A percentile compares a stretch with the other conserved stretches of the same genome.
phyloP scores from a whole-genome alignment of 2,329 filamentous ascomycete species.

The Talaromyces sp. region DNA sequence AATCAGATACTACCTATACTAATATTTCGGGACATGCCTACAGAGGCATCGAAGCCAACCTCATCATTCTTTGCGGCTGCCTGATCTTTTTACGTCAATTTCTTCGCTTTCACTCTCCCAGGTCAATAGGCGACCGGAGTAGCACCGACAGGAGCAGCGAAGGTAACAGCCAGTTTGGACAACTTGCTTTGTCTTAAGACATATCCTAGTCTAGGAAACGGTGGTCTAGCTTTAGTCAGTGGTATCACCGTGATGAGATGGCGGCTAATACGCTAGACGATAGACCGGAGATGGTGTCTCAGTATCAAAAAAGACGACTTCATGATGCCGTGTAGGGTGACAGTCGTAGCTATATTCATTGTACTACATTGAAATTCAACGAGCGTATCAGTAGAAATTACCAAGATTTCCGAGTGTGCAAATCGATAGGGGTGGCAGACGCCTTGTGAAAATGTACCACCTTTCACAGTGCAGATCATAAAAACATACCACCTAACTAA shows the following conservation, averaged over 20 bases:
- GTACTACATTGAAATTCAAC: background rate
- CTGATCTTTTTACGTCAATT: slow-evolving; percentile 22
- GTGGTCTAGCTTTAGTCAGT: background rate
- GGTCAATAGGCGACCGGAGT: slow-evolving; percentile 11
- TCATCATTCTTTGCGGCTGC: slow-evolving; percentile 22
- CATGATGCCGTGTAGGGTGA: background rate
- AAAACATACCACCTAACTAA: background rate
- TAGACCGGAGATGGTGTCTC: background rate
- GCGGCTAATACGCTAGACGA: background rate
- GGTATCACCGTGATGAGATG: background rate
- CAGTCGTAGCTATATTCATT: background rate
- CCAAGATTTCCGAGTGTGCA: background rate
- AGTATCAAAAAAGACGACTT: background rate
- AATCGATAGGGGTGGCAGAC: background rate
- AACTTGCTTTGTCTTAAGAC: background rate
- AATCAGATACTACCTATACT: background rate
- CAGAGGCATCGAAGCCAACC: slow-evolving; percentile 23
- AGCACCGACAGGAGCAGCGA: background rate
- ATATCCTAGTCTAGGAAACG: background rate
- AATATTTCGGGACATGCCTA: background rate
- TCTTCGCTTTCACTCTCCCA: slow-evolving; percentile 18
- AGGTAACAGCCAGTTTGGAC: background rate
- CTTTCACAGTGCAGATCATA: background rate
- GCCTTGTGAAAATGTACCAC: background rate
- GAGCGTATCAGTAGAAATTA: background rate